Conservation (phyloP, 192 early-diverging fungal species). For the Gorgonomyces haynaldii region DNA sequence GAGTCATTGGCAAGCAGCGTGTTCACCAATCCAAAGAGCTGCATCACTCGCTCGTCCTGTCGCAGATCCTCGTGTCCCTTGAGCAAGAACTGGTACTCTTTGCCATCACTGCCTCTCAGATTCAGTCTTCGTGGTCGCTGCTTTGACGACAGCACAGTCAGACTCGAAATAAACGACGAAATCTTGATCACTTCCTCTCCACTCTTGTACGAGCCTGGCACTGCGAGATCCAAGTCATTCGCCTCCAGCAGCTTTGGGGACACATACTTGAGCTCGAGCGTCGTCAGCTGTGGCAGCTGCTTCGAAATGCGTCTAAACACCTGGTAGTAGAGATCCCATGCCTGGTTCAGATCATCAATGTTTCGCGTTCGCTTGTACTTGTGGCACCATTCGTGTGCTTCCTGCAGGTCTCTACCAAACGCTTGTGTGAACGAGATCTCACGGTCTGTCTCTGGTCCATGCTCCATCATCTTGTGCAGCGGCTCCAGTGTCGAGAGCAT, state of each 20-base stretch:
- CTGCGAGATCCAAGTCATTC: conserved; percentile 71
- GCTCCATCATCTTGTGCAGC: conserved; percentile 73
- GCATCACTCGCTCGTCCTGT: conserved; percentile 98
- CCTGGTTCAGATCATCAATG: conserved; percentile 75
- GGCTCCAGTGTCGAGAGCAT: conserved; percentile 79
- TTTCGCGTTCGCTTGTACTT: conserved; percentile 65
- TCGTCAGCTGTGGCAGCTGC: conserved; percentile 69
- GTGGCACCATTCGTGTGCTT: conserved; percentile 74
- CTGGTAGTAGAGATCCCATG: conserved; percentile 84
- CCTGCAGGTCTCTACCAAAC: conserved; percentile 73
- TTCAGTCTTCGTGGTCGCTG: conserved; percentile 78
- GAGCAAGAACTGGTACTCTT: conserved; percentile 78
- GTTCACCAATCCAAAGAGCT: conserved; percentile 93
- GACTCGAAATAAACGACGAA: conserved; percentile 64
- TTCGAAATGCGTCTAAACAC: conserved; percentile 69
- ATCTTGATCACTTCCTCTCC: conserved; percentile 79
- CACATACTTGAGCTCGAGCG: conserved; percentile 76
- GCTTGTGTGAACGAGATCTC: conserved; percentile 87
- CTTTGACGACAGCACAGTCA: conserved; percentile 84
- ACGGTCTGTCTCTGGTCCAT: conserved; percentile 76
- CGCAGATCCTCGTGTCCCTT: conserved; percentile 98
- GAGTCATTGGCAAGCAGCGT: conserved; percentile 68
- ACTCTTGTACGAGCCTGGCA: conserved; percentile 83
- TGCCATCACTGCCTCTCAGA: conserved; percentile 79
- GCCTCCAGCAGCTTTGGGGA: conserved; percentile 79